Conservation (phyloP, 805 yeast genomes). For the Brettanomyces custersianus region DNA sequence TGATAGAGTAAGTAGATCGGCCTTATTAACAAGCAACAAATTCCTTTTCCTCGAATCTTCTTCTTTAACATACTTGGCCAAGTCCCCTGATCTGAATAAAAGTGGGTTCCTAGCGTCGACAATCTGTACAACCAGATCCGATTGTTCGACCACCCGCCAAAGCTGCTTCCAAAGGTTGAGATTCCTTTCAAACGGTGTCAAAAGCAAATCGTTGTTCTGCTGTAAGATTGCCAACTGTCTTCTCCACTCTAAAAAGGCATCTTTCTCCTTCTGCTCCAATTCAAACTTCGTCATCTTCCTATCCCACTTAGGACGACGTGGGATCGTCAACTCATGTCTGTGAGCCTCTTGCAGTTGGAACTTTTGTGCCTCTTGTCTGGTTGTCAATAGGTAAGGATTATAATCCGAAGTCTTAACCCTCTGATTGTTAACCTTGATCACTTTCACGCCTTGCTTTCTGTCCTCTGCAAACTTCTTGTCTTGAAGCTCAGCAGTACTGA, state of each 20-base stretch:
- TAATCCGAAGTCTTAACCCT: conserved; percentile 51
- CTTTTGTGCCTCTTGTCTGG: conserved; percentile 55
- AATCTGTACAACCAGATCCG: conserved; percentile 90
- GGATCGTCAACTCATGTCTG: conserved; percentile 68
- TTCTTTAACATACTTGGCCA: conserved; percentile 72
- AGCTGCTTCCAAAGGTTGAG: conserved; percentile 96
- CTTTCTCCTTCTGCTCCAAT: conserved; percentile 79
- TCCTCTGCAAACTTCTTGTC: conserved; percentile 96
- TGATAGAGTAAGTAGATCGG: conserved; percentile 70
- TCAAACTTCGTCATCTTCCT: conserved; percentile 60
- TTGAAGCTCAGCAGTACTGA: conserved; percentile 91
- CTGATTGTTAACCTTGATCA: conserved; percentile 65
- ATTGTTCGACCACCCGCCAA: conserved; percentile 96
- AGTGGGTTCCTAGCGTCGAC: conserved; percentile 96
- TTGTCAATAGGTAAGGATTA: conserved; percentile 53
- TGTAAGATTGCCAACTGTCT: conserved; percentile 78
- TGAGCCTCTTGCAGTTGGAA: conserved; percentile 57
- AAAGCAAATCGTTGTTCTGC: conserved; percentile 72
- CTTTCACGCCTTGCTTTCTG: conserved; percentile 69
- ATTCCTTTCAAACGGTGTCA: conserved; percentile 96
- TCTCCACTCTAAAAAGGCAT: conserved; percentile 92
- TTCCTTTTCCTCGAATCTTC: conserved; percentile 55
- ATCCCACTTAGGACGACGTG: conserved; percentile 88
- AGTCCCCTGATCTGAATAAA: conserved; percentile 79
- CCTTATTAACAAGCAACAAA: conserved; percentile 81